Evolutionary conservation across 805 yeast species (phyloP), one percentile per base, ranked within the genome.

Genomic region (Candida khao-thaluensis): DNA sequence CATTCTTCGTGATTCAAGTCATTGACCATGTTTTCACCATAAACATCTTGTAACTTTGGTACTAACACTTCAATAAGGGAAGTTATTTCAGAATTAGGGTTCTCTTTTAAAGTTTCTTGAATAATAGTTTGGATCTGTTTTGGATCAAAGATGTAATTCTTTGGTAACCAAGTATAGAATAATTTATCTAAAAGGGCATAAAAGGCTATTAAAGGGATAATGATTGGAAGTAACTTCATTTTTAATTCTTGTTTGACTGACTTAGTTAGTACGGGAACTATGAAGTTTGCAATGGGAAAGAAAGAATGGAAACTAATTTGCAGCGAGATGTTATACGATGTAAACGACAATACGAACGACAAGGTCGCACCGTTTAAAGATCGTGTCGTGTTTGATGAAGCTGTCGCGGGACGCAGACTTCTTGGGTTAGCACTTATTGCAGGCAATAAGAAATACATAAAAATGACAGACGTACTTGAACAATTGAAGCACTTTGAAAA

Each of bases 1-100:
- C 98, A 93, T 49, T 90, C 91, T 38, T 85, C 84, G 36, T 72
- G 69, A 58, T 81, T 77, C 49, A 83, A 72, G 48, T 79, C 80
- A 63, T 86, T 86, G 63, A 91, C 76, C 49, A 74, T 57, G 6
- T 78, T 80, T 9, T 95, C 95, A 9, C 51, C 51, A 59, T 93
- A 93, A 32, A 70, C 76, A 3, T 60, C 68, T 45, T 80, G 70
- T 43, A 90, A 59, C 23, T 64, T 71, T 2, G 72, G 71, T 23
- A 85, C 77, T 44, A 91, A 66, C 35, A 76, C 85, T 14, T 68
- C 57, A 61, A 90, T 67, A 42, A 90, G 61, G 2, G 72, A 80
- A 6, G 84, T 78, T 24, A 85, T 72, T 50, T 82, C 74, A 1
- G 71, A 74, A 25, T 77, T 79, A 31, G 80, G 74, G 46, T 83